Evolutionary conservation across 106 monocot genomes (phyloP).

Genomic region (Cymbidium sinense): DNA sequence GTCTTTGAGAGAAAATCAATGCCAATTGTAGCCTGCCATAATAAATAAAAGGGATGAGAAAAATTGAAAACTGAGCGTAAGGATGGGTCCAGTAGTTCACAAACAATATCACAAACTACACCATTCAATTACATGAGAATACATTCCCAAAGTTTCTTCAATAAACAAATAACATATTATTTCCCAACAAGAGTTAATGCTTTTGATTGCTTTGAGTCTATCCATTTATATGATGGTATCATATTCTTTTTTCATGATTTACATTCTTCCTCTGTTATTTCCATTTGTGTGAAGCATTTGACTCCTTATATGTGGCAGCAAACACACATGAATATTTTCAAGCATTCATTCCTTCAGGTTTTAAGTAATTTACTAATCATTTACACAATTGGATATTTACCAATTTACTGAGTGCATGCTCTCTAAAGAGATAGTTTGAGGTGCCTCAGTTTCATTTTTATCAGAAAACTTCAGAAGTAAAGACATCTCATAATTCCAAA

Average conservation of each 20-base stretch:
- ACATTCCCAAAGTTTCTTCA: neutral
- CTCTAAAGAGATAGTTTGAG: neutral
- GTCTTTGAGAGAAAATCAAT: conserved; percentile 25
- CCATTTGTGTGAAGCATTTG: neutral
- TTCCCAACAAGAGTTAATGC: neutral
- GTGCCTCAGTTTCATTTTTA: neutral
- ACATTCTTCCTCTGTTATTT: neutral
- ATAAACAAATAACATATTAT: neutral
- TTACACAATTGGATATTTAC: neutral
- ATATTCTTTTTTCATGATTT: neutral
- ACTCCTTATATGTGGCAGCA: neutral
- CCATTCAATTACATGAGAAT: neutral
- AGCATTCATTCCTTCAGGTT: neutral
- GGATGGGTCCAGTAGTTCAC: neutral
- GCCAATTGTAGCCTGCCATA: conserved; percentile 18
- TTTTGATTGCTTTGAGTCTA: neutral
- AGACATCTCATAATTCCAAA: conserved; percentile 1
- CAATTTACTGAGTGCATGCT: neutral
- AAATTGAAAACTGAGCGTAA: neutral
- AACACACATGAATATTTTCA: neutral
- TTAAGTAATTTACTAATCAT: neutral
- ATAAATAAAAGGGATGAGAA: conserved; percentile 5
- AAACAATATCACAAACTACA: neutral
- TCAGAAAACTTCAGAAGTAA: neutral
- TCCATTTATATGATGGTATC: neutral